Percentiles rank a stretch among this genome's conserved stretches.
phyloP scores from a whole-genome alignment of 371 early-diverging fungal species.

The Synchytrium microbalum region DNA sequence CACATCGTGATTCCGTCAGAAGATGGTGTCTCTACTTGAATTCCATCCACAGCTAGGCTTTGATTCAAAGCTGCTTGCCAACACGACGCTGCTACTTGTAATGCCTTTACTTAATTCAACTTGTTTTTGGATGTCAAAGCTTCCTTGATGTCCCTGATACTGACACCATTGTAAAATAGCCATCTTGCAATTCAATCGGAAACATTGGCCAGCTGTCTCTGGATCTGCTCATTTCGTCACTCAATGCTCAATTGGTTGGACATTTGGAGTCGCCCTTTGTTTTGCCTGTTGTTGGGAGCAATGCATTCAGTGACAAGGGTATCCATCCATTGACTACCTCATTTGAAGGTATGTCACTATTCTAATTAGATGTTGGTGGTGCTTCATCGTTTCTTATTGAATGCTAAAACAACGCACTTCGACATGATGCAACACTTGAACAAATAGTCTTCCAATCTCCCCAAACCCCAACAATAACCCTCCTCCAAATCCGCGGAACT shows the following conservation, averaged over 20 bases:
- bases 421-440: neutral
- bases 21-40: no score
- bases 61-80: no score
- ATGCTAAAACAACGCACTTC: no score
- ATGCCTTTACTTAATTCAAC: no score
- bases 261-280: neutral
- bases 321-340: neutral
- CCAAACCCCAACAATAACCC: neutral
- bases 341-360: neutral
- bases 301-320: neutral
- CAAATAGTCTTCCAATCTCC: neutral
- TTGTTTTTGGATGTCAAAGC: no score
- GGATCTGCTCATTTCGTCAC: neutral
- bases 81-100: no score
- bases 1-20: no score
- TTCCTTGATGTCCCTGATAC: no score
- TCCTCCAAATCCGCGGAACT: neutral
- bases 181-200: neutral
- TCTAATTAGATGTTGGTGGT: no score
- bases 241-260: neutral
- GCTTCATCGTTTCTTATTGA: no score
- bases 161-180: no score
- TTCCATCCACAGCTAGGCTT: no score
- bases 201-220: neutral
- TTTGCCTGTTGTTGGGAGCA: neutral